Evolutionary conservation across 768 basidiomycete genomes (phyloP).

Genomic region (Lyophyllum semitale): DNA sequence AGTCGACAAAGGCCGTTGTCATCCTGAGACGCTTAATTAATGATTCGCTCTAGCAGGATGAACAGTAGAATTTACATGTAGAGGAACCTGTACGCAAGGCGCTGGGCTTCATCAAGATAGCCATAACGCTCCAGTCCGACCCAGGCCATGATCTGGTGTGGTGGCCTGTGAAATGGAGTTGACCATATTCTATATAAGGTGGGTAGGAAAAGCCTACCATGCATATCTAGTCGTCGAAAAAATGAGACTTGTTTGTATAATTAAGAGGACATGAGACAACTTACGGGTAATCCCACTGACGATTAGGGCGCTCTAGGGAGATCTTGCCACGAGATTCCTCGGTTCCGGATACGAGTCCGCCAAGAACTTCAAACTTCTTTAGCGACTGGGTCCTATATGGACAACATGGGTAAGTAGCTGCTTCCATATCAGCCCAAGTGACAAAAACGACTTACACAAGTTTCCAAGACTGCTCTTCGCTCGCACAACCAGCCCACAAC

Average conservation of each 20-base stretch:
- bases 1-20: constrained; percentile 93
- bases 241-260: constrained; percentile 16
- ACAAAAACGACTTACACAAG: constrained; percentile 69
- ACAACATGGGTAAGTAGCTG: constrained; percentile 16
- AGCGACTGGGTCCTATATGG: constrained; percentile 72
- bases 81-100: constrained; percentile 94
- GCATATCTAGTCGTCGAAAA: constrained; percentile 54
- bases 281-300: constrained; percentile 98
- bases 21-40: constrained; percentile 53
- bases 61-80: constrained; percentile 69
- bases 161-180: constrained; percentile 58
- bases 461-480: constrained; percentile 92
- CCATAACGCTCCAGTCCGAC: constrained; percentile 96
- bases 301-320: constrained; percentile 93
- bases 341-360: constrained; percentile 93
- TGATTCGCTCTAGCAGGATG: neutral
- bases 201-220: constrained; percentile 40
- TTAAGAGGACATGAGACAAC: constrained; percentile 33
- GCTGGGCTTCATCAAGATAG: constrained; percentile 89
- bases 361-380: constrained; percentile 94
- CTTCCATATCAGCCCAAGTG: neutral
- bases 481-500: constrained; percentile 96
- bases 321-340: constrained; percentile 96
- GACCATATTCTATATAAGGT: neutral
- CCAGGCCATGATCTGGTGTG: constrained; percentile 99